These are phyloP conservation scores for Neoscytalidium dimidiatum DNA, from an alignment of 2,329 filamentous ascomycete genomes.

Conservation along the genomic window DNA sequence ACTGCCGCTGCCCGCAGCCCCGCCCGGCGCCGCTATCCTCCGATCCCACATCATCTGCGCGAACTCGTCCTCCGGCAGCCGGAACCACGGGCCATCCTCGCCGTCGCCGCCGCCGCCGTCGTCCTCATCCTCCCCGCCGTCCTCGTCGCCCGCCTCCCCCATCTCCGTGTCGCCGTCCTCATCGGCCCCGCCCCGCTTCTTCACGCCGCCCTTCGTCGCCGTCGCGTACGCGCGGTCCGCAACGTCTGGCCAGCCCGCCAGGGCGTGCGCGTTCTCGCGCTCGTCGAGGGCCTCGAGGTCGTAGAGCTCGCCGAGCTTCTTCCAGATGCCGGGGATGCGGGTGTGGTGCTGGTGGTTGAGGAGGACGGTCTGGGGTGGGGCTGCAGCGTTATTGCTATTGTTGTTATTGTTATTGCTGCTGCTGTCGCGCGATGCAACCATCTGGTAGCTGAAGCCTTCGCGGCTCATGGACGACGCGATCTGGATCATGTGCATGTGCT, in stretches of 20 bases:
- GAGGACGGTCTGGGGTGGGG: background rate
- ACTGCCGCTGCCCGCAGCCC: background rate
- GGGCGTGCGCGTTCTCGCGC: conserved; percentile 64
- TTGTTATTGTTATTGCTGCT: no score
- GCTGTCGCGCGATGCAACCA: conserved; percentile 24
- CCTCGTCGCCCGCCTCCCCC: conserved; percentile 35
- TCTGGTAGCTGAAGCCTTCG: conserved; percentile 70
- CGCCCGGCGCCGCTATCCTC: conserved; percentile 24
- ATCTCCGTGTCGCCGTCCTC: conserved; percentile 30
- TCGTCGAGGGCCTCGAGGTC: conserved; percentile 85
- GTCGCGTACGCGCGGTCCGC: conserved; percentile 23
- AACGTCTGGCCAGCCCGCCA: conserved; percentile 59
- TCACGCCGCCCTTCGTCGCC: conserved; percentile 38
- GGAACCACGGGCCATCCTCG: conserved; percentile 39
- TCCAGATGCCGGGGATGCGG: conserved; percentile 88
- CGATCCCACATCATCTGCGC: conserved; percentile 47
- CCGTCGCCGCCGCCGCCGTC: conserved; percentile 38
- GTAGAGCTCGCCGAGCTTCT: conserved; percentile 80
- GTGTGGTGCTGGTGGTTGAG: conserved; percentile 61
- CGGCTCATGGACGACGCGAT: conserved; percentile 79
- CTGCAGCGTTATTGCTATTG: no score
- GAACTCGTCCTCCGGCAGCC: conserved; percentile 46
- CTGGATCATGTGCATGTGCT: conserved; percentile 88
- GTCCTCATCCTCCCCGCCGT: conserved; percentile 41
- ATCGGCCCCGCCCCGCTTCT: conserved; percentile 41